Evolutionary conservation across 176 grass and related monocot genomes (phyloP).

Genomic region (Triticum monococcum): DNA sequence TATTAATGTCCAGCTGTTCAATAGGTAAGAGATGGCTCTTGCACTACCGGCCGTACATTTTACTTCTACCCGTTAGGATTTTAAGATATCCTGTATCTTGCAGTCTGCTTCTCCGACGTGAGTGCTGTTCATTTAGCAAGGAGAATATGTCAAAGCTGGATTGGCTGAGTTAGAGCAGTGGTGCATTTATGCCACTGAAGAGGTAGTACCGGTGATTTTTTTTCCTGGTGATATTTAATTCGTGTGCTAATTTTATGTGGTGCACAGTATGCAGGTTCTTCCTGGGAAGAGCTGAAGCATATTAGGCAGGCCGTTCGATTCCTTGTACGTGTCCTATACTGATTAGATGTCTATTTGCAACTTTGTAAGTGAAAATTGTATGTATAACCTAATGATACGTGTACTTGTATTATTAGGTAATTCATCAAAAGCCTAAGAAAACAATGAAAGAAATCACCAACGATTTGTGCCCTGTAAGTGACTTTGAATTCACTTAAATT

Average conservation of each 20-base stretch:
- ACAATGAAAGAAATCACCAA: constrained; percentile 96
- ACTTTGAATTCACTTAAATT: constrained; percentile 27
- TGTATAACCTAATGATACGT: constrained; percentile 32
- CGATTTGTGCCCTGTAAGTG: constrained; percentile 90
- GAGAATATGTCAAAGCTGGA: constrained; percentile 99
- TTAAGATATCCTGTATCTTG: constrained; percentile 36
- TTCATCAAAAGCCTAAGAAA: constrained; percentile 99
- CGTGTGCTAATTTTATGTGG: constrained; percentile 48
- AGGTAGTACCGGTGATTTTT: constrained; percentile 52
- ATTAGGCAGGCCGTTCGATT: constrained; percentile 98
- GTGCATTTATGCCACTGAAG: constrained; percentile 94
- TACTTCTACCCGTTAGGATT: constrained; percentile 17
- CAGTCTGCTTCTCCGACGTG: constrained; percentile 88
- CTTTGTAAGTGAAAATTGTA: constrained; percentile 4
- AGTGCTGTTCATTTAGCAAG: constrained; percentile 99
- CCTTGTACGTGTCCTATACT: constrained; percentile 63
- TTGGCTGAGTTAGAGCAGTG: constrained; percentile 94
- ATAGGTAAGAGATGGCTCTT: constrained; percentile 61
- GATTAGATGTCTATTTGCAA: constrained; percentile 21
- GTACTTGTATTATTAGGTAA: constrained; percentile 69
- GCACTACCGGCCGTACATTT: constrained; percentile 14
- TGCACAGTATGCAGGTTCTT: constrained; percentile 83
- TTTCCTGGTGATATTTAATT: neutral
- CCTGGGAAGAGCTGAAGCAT: constrained; percentile 98
- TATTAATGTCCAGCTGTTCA: constrained; percentile 98